A percentile compares a stretch with the other conserved stretches of the same genome.
phyloP scores from a whole-genome alignment of 495 filamentous ascomycete species.

The Hypoxylon perforatum region DNA sequence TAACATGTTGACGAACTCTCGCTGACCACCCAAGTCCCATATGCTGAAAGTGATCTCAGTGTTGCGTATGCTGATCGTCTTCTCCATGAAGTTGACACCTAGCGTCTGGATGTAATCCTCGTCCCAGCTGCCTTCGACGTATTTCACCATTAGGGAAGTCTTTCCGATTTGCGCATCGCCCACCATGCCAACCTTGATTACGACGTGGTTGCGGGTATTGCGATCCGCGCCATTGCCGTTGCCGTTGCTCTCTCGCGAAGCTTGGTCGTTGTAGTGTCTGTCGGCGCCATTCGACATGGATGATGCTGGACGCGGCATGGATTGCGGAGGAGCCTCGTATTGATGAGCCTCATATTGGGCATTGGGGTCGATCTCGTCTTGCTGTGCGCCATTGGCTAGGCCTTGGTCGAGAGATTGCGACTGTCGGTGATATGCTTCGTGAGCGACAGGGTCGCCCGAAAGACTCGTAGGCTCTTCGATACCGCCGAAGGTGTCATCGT shows the following conservation, averaged over 20 bases:
- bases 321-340: slow-evolving; percentile 43
- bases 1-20: slow-evolving; percentile 99
- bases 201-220: slow-evolving; percentile 82
- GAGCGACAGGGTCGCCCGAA: slow-evolving; percentile 31
- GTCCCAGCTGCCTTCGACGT: slow-evolving; percentile 98
- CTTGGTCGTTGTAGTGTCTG: slow-evolving; percentile 36
- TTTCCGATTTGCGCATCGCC: slow-evolving; percentile 99
- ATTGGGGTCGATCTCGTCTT: slow-evolving; percentile 53
- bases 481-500: slow-evolving; percentile 55
- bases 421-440: slow-evolving; percentile 46
- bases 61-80: slow-evolving; percentile 98
- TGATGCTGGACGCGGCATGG: slow-evolving; percentile 61
- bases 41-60: slow-evolving; percentile 99
- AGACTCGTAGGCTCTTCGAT: slow-evolving; percentile 52
- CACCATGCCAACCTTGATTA: slow-evolving; percentile 99
- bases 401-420: slow-evolving; percentile 55
- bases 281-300: slow-evolving; percentile 58
- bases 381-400: slow-evolving; percentile 45
- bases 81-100: slow-evolving; percentile 99
- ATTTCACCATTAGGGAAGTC: slow-evolving; percentile 99
- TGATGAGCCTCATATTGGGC: slow-evolving; percentile 56
- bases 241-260: slow-evolving; percentile 51
- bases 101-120: slow-evolving; percentile 99
- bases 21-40: slow-evolving; percentile 97
- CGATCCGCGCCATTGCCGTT: slow-evolving; percentile 52